Evolutionary conservation across 495 filamentous ascomycete genomes (phyloP), one percentile per base, ranked within the genome.

Genomic region (Cenococcum geophilum): DNA sequence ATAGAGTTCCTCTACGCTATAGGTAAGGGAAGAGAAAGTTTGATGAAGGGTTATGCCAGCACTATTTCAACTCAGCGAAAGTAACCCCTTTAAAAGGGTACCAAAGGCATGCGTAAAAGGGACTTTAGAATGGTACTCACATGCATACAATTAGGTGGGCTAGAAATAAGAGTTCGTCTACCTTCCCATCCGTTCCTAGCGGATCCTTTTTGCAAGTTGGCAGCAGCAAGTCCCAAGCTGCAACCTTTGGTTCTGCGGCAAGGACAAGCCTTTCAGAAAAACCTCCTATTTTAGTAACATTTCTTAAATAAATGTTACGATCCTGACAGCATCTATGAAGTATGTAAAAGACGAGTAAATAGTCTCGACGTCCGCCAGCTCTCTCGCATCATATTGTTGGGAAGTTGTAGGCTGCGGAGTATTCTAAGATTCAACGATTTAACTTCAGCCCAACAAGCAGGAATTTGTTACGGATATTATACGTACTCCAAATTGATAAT

Each of bases 161-260:
- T n/a, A 61, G 32, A 36, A 61, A 68, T 55, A 68, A 60, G 9
- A 68, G 37, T 47, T 68, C 65, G 22, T 68, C 65, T 27, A 68
- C 54, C 5, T 22, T 61, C 0, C 65, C 61, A 42, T 68, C 49
- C 20, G 35, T 23, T 10, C 56, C 45, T 20, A 64, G 23, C 4
- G 65, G 58, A n/a, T 63, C 65, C 23, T 45, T 68, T 23, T 68
- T 68, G 35, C 58, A 64, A 16, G 53, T 54, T 14, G 65, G 65
- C 20, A 68, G 61, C 18, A 63, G 21, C 18, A 61, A 58, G 20
- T 59, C 16, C 65, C 65, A 68, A 10, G 43, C 34, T 5, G 61
- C 57, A 27, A 68, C 20, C 50, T 64, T 68, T 10, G 65, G 36
- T n/a, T 64, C 61, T 1, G 60, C 61, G 11, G 18, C 22, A 1